Base-by-base conservation (phyloP, 192 early-diverging fungal species). In the Radiomyces spectabilis region DNA sequence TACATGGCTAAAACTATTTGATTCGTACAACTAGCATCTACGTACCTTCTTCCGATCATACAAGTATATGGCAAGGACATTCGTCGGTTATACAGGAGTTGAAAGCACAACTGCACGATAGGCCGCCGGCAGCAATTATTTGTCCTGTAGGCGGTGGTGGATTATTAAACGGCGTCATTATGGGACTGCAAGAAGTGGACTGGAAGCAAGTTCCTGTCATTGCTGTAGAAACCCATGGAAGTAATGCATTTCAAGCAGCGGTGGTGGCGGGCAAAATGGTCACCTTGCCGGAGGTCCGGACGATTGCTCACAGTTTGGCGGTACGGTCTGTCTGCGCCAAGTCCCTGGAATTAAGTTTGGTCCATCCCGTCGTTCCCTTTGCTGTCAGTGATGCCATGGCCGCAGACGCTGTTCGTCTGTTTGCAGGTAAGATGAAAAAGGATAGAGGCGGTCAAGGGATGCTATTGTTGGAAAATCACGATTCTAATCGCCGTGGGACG, bases 181-280 rank as follows among this genome's bases (percentile, higher is more conserved):
- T 72, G 22, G 86, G 86, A 0, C 59, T 82, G 9, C 75, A 81
- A 35, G 68, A 62, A 41, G 71, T 71, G 41, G 75, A 69, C 0
- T 85, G 86, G 86, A 57, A 73, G 35, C 68, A 79, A 63, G 86
- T 88, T 0, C 86, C 86, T 26, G 64, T 86, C 3, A 77, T 88
- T 66, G 83, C 86, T 1, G 81, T 83, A 5, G 86, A 88, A 55
- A 88, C 86, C 1, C 80, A 85, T 65, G 82, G 83, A 39, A 81
- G 79, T 40, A 85, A 85, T 61, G 74, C 79, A 7, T 86, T 88
- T 45, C 86, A 86, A 52, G 68, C 75, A 15, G 66, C 84, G 9
- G 75, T 84, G 15, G 58, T 81, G 46, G 69, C 68, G 32, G 83
- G 76, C 30, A 66, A 75, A 25, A 30, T 75, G 26, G 58, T 72